Conservation (phyloP, 352 stramenopile genomes). For the Phytophthora pini region DNA sequence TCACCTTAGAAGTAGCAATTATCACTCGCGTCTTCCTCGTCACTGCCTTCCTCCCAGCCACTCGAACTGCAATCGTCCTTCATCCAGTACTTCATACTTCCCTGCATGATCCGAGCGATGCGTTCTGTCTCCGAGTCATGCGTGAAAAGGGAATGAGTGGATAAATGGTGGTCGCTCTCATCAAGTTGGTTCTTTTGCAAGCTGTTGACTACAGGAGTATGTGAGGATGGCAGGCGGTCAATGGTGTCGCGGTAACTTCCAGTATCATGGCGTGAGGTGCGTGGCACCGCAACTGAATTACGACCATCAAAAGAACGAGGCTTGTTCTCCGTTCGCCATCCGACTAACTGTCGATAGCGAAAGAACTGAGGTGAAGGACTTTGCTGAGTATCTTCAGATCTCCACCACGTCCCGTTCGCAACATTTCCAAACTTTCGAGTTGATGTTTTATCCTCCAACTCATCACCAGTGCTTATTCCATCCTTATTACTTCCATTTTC, state of each 20-base stretch:
- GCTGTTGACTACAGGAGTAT: not conserved
- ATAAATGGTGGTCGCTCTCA: conserved; percentile 6
- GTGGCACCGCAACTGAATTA: not conserved
- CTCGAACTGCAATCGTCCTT: conserved; percentile 42
- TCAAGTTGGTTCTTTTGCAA: not conserved
- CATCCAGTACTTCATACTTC: conserved; percentile 67
- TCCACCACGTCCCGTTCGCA: too few species aligned
- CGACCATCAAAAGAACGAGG: not conserved
- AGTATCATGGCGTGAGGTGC: not conserved
- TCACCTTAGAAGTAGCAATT: conserved; percentile 38
- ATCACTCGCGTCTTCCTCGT: conserved; percentile 48
- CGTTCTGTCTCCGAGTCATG: conserved; percentile 75
- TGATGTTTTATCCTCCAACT: not conserved
- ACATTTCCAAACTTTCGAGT: not conserved
- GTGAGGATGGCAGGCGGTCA: not conserved
- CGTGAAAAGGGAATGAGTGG: conserved; percentile 25
- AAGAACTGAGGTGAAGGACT: not conserved
- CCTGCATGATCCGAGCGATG: conserved; percentile 85
- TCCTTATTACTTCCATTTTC: not conserved
- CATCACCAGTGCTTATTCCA: not conserved
- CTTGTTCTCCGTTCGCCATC: not conserved
- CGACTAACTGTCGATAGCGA: not conserved
- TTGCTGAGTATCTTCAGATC: not conserved
- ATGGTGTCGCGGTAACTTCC: not conserved
- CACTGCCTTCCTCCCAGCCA: conserved; percentile 31